phyloP scores from a whole-genome alignment of 768 basidiomycete species.

The Epithele typhae region DNA sequence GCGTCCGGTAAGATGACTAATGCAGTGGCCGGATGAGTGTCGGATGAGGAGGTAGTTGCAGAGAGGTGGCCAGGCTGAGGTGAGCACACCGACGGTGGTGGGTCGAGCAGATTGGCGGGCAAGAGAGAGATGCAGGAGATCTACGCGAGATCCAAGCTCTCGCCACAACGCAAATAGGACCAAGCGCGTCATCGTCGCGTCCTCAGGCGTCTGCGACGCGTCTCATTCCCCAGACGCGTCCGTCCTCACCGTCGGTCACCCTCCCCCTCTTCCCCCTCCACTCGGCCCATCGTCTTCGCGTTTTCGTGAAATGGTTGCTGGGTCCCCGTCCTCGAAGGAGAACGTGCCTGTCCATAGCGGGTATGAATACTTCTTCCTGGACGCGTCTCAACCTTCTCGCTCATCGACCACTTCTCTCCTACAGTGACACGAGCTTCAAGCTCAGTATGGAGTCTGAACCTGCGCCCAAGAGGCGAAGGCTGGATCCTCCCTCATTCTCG shows the following conservation, averaged over 20 bases:
- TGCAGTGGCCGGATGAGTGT: no score
- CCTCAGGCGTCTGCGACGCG: conserved; percentile 13
- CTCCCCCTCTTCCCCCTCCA: neutral
- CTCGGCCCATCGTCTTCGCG: neutral
- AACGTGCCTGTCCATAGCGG: conserved; percentile 17
- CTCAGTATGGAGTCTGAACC: conserved; percentile 22
- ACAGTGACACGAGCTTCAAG: conserved; percentile 14
- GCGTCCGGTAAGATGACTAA: no score
- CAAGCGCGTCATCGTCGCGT: conserved; percentile 14
- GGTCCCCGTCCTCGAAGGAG: conserved; percentile 13
- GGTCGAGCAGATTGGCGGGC: no score
- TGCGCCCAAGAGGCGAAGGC: conserved; percentile 29
- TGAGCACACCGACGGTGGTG: no score
- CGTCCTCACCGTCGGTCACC: neutral
- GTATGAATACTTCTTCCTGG: neutral
- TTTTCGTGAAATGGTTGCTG: conserved; percentile 10
- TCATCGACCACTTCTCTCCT: neutral
- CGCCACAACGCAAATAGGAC: conserved; percentile 13
- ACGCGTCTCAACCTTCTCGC: neutral
- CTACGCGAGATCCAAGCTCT: neutral
- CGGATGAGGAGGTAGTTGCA: no score
- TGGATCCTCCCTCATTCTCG: conserved; percentile 16
- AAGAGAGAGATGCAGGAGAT: no score
- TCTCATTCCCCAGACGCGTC: neutral
- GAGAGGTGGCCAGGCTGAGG: no score